phyloP scores from a whole-genome alignment of 495 filamentous ascomycete genomes.

The Baudoinia panamericana region DNA sequence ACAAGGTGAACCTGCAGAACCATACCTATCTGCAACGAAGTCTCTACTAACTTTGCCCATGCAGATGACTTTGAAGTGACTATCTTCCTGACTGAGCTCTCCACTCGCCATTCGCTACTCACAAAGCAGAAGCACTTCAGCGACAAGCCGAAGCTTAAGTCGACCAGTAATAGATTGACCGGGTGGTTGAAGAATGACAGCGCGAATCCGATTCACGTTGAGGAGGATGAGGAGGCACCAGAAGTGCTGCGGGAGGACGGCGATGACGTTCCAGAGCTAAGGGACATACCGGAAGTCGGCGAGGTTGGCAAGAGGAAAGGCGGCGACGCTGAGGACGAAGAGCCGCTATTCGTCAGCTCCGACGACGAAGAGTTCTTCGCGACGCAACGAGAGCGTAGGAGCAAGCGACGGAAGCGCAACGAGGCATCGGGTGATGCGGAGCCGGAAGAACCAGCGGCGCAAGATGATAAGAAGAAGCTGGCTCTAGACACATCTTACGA shows the following conservation, averaged over 20 bases:
- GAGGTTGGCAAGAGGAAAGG: slow-evolving; percentile 6
- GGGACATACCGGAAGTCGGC: slow-evolving; percentile 24
- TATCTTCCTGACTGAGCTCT: slow-evolving; percentile 79
- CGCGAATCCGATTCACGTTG: slow-evolving; percentile 28
- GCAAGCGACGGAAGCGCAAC: slow-evolving; percentile 11
- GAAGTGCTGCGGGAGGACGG: slow-evolving; percentile 33
- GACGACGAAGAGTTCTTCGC: slow-evolving; percentile 18
- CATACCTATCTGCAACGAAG: no score
- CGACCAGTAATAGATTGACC: slow-evolving; percentile 45
- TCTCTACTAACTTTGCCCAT: no score
- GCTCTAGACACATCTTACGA: slow-evolving; percentile 76
- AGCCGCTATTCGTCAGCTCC: slow-evolving; percentile 21
- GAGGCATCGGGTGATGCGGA: neutral
- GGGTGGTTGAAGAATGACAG: slow-evolving; percentile 38
- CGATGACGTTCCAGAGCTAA: slow-evolving; percentile 21
- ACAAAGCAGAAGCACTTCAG: slow-evolving; percentile 66
- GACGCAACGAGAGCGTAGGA: slow-evolving; percentile 8
- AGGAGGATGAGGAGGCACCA: slow-evolving; percentile 30
- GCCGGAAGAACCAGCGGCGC: slow-evolving; percentile 22
- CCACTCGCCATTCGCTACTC: slow-evolving; percentile 76
- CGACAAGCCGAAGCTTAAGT: slow-evolving; percentile 40
- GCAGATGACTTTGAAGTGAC: slow-evolving; percentile 90
- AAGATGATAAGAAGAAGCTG: slow-evolving; percentile 86
- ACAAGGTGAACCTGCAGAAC: no score
- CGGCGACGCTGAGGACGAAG: slow-evolving; percentile 11